A percentile compares a stretch with the other conserved stretches of the same genome.
phyloP scores from a whole-genome alignment of 805 yeast genomes.

The Komagataella pseudopastoris region DNA sequence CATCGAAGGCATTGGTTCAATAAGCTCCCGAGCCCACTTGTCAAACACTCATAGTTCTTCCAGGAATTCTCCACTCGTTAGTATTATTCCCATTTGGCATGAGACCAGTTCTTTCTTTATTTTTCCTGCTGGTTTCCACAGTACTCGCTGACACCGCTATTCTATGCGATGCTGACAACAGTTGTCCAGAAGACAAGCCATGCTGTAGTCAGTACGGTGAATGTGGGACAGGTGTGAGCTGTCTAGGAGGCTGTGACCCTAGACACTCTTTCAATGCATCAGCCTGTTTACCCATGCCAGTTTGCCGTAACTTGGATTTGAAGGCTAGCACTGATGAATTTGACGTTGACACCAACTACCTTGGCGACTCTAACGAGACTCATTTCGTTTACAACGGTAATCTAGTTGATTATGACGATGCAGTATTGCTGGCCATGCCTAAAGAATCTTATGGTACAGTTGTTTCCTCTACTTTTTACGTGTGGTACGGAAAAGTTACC shows the following conservation, averaged over 20 bases:
- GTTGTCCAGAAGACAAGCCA: conserved; percentile 71
- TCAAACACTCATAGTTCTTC: neutral
- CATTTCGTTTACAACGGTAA: conserved; percentile 67
- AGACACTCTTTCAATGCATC: conserved; percentile 45
- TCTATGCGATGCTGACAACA: conserved; percentile 36
- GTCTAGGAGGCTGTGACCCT: conserved; percentile 86
- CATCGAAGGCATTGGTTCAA: neutral
- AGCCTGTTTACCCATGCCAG: conserved; percentile 82
- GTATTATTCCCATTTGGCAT: no score
- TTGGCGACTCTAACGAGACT: conserved; percentile 56
- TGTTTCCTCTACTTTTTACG: conserved; percentile 59
- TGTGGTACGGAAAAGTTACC: conserved; percentile 81
- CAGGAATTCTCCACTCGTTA: neutral
- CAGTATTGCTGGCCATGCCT: conserved; percentile 67
- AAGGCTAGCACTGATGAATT: conserved; percentile 23
- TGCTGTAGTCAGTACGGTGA: conserved; percentile 73
- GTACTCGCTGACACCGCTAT: conserved; percentile 4
- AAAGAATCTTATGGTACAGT: conserved; percentile 65
- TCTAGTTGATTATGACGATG: conserved; percentile 37
- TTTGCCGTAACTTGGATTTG: conserved; percentile 38
- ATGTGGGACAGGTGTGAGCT: conserved; percentile 27
- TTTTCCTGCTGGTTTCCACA: neutral
- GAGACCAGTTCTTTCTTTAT: neutral
- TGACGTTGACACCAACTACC: conserved; percentile 12
- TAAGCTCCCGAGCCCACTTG: no score